A percentile compares a stretch with the other conserved stretches of the same genome.
Evolutionary conservation across 495 filamentous ascomycete genomes (phyloP).

Genomic region (Acidiella bohemica): DNA sequence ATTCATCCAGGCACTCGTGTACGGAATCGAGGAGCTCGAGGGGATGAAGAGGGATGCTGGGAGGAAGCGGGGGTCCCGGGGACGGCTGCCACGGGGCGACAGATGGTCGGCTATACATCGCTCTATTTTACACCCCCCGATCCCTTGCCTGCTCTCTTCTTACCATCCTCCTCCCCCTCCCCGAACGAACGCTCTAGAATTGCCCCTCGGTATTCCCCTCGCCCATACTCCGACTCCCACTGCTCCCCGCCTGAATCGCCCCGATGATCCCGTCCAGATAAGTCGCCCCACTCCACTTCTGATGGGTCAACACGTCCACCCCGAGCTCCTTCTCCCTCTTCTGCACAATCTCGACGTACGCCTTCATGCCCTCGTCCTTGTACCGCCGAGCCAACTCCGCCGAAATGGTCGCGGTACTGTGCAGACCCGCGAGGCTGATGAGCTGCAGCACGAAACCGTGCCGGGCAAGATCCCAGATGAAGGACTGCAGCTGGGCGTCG

Average conservation of each 20-base stretch:
- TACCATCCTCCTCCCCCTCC: too few relatives aligned
- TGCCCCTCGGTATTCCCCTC: constrained; percentile 36
- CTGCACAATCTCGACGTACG: constrained; percentile 87
- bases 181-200: too few relatives aligned
- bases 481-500: constrained; percentile 61
- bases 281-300: constrained; percentile 90
- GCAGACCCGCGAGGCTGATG: constrained; percentile 79
- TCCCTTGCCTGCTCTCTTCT: too few relatives aligned
- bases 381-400: constrained; percentile 69
- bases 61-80: too few relatives aligned
- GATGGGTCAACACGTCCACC: constrained; percentile 90
- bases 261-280: constrained; percentile 92
- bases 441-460: constrained; percentile 92
- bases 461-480: constrained; percentile 90
- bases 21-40: too few relatives aligned
- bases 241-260: constrained; percentile 78
- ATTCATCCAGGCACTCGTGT: too few relatives aligned
- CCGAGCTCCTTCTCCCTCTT: constrained; percentile 79
- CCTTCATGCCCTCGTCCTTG: constrained; percentile 85
- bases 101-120: too few relatives aligned
- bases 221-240: constrained; percentile 33
- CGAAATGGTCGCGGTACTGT: constrained; percentile 77
- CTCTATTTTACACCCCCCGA: too few relatives aligned
- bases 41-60: too few relatives aligned
- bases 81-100: too few relatives aligned